phyloP scores from a whole-genome alignment of 2,329 filamentous ascomycete species.

The Calycina herbarum region DNA sequence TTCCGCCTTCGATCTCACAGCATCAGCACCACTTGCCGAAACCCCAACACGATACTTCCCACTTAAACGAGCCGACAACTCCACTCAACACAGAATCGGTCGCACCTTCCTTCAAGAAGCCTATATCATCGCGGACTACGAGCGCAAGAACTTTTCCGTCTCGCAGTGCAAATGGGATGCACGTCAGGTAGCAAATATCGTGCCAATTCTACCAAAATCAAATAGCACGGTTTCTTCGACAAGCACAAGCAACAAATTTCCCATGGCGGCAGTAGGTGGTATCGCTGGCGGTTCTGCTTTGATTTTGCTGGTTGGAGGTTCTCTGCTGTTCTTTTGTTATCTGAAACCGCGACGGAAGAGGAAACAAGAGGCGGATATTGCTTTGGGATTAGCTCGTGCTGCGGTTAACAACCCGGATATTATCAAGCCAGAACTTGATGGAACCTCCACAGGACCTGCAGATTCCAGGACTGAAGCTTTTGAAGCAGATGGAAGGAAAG shows the following conservation, averaged over 20 bases:
- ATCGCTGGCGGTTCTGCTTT: slow-evolving; percentile 17
- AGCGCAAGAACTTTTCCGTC: slow-evolving; percentile 34
- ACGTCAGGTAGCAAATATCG: slow-evolving; percentile 31
- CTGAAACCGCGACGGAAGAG: slow-evolving; percentile 8
- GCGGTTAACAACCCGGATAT: background rate
- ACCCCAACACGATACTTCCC: slow-evolving; percentile 30
- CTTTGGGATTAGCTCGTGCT: background rate
- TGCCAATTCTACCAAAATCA: slow-evolving; percentile 12
- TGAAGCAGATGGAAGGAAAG: slow-evolving; percentile 8
- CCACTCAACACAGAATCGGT: slow-evolving; percentile 31
- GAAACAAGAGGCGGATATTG: background rate
- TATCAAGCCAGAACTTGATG: slow-evolving; percentile 14
- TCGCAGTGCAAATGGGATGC: slow-evolving; percentile 40
- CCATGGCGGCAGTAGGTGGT: slow-evolving; percentile 19
- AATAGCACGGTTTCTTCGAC: slow-evolving; percentile 28
- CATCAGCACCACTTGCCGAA: slow-evolving; percentile 25
- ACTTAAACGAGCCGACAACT: slow-evolving; percentile 25
- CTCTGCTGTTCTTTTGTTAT: slow-evolving; percentile 7
- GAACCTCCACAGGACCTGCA: background rate
- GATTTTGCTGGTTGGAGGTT: background rate
- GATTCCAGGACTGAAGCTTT: background rate
- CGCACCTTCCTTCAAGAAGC: slow-evolving; percentile 35
- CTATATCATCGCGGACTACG: slow-evolving; percentile 42
- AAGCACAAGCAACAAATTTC: slow-evolving; percentile 1
- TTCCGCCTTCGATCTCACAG: slow-evolving; percentile 34